Evolutionary conservation across 495 filamentous ascomycete genomes (phyloP), one percentile per base, ranked within the genome.

Genomic region (Podospora bellae-mahoneyi): DNA sequence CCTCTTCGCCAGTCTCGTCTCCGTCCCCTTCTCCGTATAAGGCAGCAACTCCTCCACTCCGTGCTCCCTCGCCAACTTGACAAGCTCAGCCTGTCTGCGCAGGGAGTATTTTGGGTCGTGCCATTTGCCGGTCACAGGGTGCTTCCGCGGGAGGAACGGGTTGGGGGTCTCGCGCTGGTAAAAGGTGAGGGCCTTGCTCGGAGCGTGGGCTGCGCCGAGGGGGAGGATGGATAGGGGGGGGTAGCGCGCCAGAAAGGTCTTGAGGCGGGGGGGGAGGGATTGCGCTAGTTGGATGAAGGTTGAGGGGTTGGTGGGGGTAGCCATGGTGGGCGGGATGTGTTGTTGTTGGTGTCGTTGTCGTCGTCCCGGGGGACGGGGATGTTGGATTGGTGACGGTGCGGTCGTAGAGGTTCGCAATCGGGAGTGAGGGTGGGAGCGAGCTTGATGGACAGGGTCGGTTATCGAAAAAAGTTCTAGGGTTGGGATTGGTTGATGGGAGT

Each of bases 81-180:
- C 91, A 34, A 99, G 84, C 66, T 97, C 94, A 7, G 94, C 94
- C 84, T 99, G 95, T 48, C 90, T 85, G 57, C 96, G 86, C 64
- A 96, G 83, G 3, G 92, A 94, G 81, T 88, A 93, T 65, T 88
- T 84, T 0, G 95, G 92, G 64, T 90, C 81, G 68, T 90, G 87
- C 93, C 93, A 97, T 75, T 84, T 85, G 9, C 88, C 89, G 0
- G 92, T 94, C 5, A 80, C 78, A 55, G 88, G 87, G 79, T 91
- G 87, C 78, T 90, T 90, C 63, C 81, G 83, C 1, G 89, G 83
- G 71, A 86, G 79, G 84, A 97, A 97, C 3, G 93, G 93, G 73
- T 95, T 95, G 30, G 80, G 84, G 48, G 70, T 76, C 67, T 69
- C 76, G 73, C 71, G 78, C 67, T 88, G 78, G 74, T 79, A 81